A percentile compares a stretch with the other conserved stretches of the same genome.
phyloP scores from a whole-genome alignment of 1,284 basidiomycete genomes.

The Irpex lacteus region DNA sequence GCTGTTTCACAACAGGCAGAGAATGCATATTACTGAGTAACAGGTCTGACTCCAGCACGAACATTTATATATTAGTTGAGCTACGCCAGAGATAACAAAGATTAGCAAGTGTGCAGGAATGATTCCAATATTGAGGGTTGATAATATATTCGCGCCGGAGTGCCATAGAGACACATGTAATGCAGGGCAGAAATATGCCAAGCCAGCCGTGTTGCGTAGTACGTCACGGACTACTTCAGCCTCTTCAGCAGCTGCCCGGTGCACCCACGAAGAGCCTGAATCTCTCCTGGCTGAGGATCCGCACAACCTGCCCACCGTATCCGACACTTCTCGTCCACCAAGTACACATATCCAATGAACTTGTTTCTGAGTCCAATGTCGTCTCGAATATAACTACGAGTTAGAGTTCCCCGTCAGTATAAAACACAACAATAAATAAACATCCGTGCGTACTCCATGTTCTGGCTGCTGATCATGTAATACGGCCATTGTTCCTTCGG shows the following conservation, averaged over 20 bases:
- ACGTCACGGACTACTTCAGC: slow-evolving; percentile 9
- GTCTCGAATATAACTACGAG: slow-evolving; percentile 66
- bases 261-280: slow-evolving; percentile 69
- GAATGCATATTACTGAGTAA: too few relatives aligned
- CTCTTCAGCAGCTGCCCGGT: slow-evolving; percentile 72
- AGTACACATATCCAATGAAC: slow-evolving; percentile 90
- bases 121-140: not conserved
- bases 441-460: slow-evolving; percentile 58
- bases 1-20: too few relatives aligned
- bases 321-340: slow-evolving; percentile 83
- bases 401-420: not conserved
- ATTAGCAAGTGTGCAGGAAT: too few relatives aligned
- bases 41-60: too few relatives aligned
- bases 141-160: not conserved
- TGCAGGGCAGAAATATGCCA: not conserved
- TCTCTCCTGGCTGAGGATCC: slow-evolving; percentile 77
- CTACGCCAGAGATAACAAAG: too few relatives aligned
- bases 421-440: not conserved
- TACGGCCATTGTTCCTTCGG: slow-evolving; percentile 66
- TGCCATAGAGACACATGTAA: not conserved
- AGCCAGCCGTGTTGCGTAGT: not conserved
- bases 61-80: too few relatives aligned
- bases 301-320: slow-evolving; percentile 94
- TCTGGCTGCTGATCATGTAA: slow-evolving; percentile 82
- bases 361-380: slow-evolving; percentile 87